Percentiles rank a stretch among this genome's conserved stretches.
Conservation (phyloP, 192 early-diverging fungal species). For the Linnemannia elongata region DNA sequence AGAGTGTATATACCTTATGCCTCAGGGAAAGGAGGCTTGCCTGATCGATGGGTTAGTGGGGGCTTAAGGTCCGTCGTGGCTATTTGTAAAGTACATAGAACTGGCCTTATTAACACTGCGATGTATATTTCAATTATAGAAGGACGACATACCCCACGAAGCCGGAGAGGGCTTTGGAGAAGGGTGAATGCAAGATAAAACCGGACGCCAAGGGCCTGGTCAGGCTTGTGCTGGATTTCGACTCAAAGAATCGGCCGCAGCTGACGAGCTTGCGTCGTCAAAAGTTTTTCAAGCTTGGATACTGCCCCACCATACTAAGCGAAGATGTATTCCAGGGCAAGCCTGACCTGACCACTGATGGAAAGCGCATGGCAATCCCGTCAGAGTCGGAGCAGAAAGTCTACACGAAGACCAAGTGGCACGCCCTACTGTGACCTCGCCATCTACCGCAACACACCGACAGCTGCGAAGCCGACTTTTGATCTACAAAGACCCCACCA, state of each 20-base stretch:
- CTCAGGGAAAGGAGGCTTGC: background rate
- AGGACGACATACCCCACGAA: background rate
- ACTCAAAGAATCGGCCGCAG: background rate
- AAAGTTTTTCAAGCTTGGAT: background rate
- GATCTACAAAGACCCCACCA: background rate
- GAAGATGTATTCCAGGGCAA: background rate
- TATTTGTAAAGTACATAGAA: background rate
- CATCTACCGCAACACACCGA: background rate
- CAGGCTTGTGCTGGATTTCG: background rate
- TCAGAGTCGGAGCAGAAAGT: background rate
- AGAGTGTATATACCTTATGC: background rate
- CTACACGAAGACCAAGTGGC: background rate
- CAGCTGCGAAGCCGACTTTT: background rate
- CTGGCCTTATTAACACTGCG: background rate
- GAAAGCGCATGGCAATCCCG: background rate
- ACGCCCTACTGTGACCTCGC: background rate
- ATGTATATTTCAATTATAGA: background rate
- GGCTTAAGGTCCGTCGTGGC: background rate
- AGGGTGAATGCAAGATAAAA: background rate
- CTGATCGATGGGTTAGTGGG: background rate
- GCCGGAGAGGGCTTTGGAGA: background rate
- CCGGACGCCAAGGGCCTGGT: background rate
- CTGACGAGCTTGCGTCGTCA: background rate
- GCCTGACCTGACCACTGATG: background rate
- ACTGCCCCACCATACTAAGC: background rate